Conservation (phyloP, 176 grass and related monocot genomes). For the Areca catechu region DNA sequence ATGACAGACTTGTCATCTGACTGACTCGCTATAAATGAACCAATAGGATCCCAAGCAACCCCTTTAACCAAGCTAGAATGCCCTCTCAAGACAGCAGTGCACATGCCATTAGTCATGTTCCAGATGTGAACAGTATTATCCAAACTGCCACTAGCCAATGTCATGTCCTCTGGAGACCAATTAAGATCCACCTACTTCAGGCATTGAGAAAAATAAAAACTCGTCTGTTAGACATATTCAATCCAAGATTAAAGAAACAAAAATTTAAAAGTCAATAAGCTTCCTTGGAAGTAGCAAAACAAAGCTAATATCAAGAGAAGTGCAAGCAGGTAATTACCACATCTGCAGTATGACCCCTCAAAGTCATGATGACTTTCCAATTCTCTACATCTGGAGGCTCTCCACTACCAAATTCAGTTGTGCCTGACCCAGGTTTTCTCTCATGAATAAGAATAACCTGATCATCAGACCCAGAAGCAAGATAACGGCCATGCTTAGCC, state of each 20-base stretch:
- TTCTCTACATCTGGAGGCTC: slow-evolving; percentile 95
- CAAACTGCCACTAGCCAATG: slow-evolving; percentile 80
- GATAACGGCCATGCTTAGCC: slow-evolving; percentile 73
- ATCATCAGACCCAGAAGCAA: slow-evolving; percentile 97
- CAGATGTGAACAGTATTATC: slow-evolving; percentile 98
- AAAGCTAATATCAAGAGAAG: neutral
- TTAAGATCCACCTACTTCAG: slow-evolving; percentile 93
- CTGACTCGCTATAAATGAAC: slow-evolving; percentile 90
- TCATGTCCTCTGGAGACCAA: slow-evolving; percentile 95
- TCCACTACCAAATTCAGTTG: slow-evolving; percentile 89
- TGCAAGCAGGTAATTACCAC: slow-evolving; percentile 62
- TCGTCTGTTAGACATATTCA: neutral
- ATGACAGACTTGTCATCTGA: slow-evolving; percentile 97
- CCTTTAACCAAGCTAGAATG: slow-evolving; percentile 98
- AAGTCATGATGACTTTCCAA: slow-evolving; percentile 94
- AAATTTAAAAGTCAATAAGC: slow-evolving; percentile 1
- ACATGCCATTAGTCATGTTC: slow-evolving; percentile 82
- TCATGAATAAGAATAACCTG: slow-evolving; percentile 96
- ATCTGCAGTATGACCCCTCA: slow-evolving; percentile 91
- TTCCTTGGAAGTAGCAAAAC: neutral
- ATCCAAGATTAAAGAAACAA: neutral
- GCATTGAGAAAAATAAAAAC: slow-evolving; percentile 19
- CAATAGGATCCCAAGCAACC: slow-evolving; percentile 97
- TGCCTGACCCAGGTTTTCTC: slow-evolving; percentile 82
- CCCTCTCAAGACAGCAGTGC: slow-evolving; percentile 86